Evolutionary conservation across 2,329 filamentous ascomycete genomes (phyloP), one percentile per base, ranked within the genome.

Genomic region (Parascedosporium putredinis): DNA sequence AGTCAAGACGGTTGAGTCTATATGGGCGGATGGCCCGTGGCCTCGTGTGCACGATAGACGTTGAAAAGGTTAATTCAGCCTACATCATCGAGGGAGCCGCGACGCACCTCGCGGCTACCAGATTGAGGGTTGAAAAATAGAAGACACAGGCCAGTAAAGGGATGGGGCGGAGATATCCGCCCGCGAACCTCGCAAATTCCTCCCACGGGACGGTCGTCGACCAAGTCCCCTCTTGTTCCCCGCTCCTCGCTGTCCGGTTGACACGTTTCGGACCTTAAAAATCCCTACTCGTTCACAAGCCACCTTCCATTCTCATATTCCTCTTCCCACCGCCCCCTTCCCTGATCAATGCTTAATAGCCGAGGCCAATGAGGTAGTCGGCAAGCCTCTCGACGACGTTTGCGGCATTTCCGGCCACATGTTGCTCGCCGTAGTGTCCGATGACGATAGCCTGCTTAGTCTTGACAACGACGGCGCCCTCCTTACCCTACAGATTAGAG

Each of bases 391-490:
- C 86, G 57, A 95, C 86, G 46, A 86, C 87, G 64, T 79, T 79
- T 60, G 83, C 83, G 55, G 88, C 83, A 66, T 84, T 83, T 64
- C 87, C 83, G 48, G 86, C 86, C 65, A 86, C 75, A 58, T 83
- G 72, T 54, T 67, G 66, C 66, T 95, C 88, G 57, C 75, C 76
- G 76, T 97, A 88, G 74, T 95, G 88, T 58, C 81, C 86, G 65
- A 98, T 71, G 64, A 98, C 79, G 66, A 97, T 83, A 58, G 89
- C 88, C 71, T 94, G 84, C 62, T 77, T 83, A 61, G 91, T 94
- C 76, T 94, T 95, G 69, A 83, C 83, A 60, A 42, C 18, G 49
- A 54, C 25, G 33, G 29, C 36, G 20, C 47, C 42, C 7, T 23
- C n/a, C 24, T 45, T 55, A 49, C 43, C 36, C 43, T 51, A 9